Conservation (phyloP, 1,284 basidiomycete genomes). For the Moesziomyces sp. region DNA sequence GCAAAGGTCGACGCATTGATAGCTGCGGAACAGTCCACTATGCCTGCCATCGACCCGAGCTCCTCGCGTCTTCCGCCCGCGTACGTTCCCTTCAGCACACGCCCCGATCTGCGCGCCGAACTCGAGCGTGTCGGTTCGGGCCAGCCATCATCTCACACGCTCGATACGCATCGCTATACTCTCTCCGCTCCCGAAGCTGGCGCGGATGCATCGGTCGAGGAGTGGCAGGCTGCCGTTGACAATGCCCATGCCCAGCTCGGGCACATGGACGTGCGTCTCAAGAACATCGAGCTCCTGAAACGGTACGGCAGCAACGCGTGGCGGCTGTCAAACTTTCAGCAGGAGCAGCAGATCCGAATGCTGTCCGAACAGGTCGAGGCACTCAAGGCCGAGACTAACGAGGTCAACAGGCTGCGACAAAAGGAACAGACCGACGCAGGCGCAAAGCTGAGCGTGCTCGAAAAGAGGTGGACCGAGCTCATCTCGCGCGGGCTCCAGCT, state of each 20-base stretch:
- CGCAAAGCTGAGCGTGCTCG: slow-evolving; percentile 79
- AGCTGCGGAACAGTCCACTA: slow-evolving; percentile 75
- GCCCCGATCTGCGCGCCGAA: slow-evolving; percentile 47
- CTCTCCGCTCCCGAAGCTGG: slow-evolving; percentile 77
- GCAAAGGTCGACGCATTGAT: slow-evolving; percentile 80
- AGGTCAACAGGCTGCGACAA: slow-evolving; percentile 53
- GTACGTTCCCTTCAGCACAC: slow-evolving; percentile 73
- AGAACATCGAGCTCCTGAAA: slow-evolving; percentile 84
- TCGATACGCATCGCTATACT: slow-evolving; percentile 84
- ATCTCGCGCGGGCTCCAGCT: slow-evolving; percentile 87
- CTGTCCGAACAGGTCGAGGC: slow-evolving; percentile 24
- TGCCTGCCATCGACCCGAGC: slow-evolving; percentile 71
- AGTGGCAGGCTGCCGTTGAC: slow-evolving; percentile 80
- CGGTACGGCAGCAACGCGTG: slow-evolving; percentile 75
- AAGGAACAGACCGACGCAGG: slow-evolving; percentile 77
- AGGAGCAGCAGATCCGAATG: slow-evolving; percentile 43
- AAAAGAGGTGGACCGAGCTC: slow-evolving; percentile 87
- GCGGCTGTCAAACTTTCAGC: slow-evolving; percentile 56
- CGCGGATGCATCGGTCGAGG: slow-evolving; percentile 77
- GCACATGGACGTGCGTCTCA: slow-evolving; percentile 85
- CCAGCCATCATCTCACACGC: slow-evolving; percentile 73
- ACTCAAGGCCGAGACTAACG: slow-evolving; percentile 33
- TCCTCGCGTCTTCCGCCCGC: slow-evolving; percentile 75
- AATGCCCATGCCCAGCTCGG: slow-evolving; percentile 87
- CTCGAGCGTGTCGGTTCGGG: slow-evolving; percentile 58